Conservation (phyloP, 768 basidiomycete species). For the Pluteus cervinus region DNA sequence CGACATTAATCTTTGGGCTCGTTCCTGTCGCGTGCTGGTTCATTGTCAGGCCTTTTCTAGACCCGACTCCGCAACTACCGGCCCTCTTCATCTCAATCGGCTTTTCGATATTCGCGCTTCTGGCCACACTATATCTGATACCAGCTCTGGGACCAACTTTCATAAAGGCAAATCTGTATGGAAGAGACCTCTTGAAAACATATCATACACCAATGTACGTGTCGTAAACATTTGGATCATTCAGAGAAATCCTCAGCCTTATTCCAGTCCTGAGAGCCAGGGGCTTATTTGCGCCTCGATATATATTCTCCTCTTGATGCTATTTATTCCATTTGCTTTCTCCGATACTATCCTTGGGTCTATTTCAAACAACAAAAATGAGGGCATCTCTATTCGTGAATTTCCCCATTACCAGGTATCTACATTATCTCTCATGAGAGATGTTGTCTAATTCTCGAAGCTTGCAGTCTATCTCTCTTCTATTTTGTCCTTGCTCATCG, state of each 20-base stretch:
- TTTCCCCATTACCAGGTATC: conserved; percentile 77
- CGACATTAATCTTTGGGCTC: conserved; percentile 48
- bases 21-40: conserved; percentile 71
- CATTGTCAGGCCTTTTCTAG: conserved; percentile 62
- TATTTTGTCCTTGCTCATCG: conserved; percentile 84
- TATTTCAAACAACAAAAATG: conserved; percentile 34
- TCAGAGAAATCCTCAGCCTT: neutral
- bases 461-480: conserved; percentile 91
- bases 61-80: conserved; percentile 63
- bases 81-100: conserved; percentile 76
- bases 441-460: conserved; percentile 29
- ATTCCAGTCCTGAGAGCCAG: conserved; percentile 83
- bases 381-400: conserved; percentile 61
- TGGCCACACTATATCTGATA: conserved; percentile 69
- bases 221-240: conserved; percentile 1
- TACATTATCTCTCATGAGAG: conserved; percentile 1
- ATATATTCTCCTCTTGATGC: conserved; percentile 80
- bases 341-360: conserved; percentile 57
- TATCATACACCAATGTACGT: conserved; percentile 68
- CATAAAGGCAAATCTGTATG: conserved; percentile 75
- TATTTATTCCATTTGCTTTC: conserved; percentile 96
- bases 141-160: conserved; percentile 83
- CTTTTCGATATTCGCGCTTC: conserved; percentile 77
- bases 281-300: conserved; percentile 87
- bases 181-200: conserved; percentile 82